Base-by-base conservation (phyloP, 345 rosid genomes). In the Eucalyptus tenuipes region DNA sequence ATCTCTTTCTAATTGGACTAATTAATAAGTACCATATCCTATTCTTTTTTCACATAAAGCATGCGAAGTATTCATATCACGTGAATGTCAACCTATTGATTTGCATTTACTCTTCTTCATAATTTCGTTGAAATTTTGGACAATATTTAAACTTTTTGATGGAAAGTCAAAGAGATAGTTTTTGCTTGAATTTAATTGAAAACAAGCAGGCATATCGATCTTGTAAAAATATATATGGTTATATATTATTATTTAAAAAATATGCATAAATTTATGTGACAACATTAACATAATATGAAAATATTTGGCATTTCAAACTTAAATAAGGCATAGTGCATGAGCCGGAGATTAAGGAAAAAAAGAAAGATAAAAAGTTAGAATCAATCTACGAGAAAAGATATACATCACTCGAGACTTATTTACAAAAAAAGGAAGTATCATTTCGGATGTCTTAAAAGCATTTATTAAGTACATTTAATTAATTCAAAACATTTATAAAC, bases 181-280 rank as follows among this genome's bases (percentile, higher is more conserved):
- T 59, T 59, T 59, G 1, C n/a, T 59, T 12, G 31, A 59, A 59
- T 59, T 59, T 59, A 27, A 25, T 11, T 59, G n/a, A 59, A 59
- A 27, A 25, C 1, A 6, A 59, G 14, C 7, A 0, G 4, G 15
- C 31, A 59, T 11, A 3, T 5, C 7, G 4, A 10, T 24, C 13
- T 61, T 61, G 14, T 25, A 33, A 68, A 61, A 24, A 61, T 27
- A 61, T 61, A 29, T 61, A 25, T 59, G n/a, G 10, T 0, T 59
- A 10, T 10, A 57, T 25, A 3, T 68, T 3, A 13, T 7, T 64
- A 7, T 55, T 29, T 13, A 13, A 0, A 55, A 29, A 13, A 31
- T 3, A 29, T 15, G 1, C 15, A 31, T 31, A 7, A 29, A 64
- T 4, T 5, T 64, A 3, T 0, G 4, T 6, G 5, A 14, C 31